These are phyloP conservation scores for Phytophthora cajani DNA, from an alignment of 352 stramenopile species.

Conservation along the genomic window DNA sequence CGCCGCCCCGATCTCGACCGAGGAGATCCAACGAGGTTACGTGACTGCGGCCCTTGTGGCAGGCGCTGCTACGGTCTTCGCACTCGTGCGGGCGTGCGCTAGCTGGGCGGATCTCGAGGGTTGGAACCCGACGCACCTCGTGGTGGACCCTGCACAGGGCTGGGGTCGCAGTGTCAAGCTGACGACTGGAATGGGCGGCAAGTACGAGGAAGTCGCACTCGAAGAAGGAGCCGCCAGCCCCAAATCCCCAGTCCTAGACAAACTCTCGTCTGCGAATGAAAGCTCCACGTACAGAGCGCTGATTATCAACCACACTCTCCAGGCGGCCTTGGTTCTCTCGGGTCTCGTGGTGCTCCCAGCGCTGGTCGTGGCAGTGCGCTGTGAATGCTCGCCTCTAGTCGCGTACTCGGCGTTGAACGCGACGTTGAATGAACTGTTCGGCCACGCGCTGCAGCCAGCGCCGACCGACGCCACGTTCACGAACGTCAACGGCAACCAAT, in stretches of 20 bases:
- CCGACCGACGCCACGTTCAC: constrained; percentile 6
- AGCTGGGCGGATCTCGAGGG: neutral
- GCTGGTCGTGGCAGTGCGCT: constrained; percentile 12
- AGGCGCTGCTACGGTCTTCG: constrained; percentile 11
- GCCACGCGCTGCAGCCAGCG: constrained; percentile 14
- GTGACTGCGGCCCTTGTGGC: constrained; percentile 16
- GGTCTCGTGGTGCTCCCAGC: constrained; percentile 9
- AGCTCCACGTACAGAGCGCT: neutral
- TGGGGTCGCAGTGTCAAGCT: neutral
- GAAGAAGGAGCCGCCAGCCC: constrained; percentile 1
- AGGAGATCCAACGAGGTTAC: constrained; percentile 37
- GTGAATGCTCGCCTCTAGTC: constrained; percentile 14
- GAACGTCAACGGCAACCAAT: neutral
- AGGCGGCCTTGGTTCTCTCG: neutral
- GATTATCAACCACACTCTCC: neutral
- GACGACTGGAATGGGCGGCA: neutral
- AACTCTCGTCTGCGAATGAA: neutral
- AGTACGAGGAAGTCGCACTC: constrained; percentile 4
- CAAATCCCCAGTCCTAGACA: neutral
- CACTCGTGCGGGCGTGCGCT: neutral
- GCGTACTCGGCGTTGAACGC: constrained; percentile 19
- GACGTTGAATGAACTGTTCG: constrained; percentile 22
- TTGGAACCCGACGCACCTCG: constrained; percentile 1
- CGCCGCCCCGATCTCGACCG: constrained; percentile 22
- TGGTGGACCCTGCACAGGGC: neutral